phyloP scores from a whole-genome alignment of 2,329 filamentous ascomycete species.

The Byssoonygena ceratinophila region DNA sequence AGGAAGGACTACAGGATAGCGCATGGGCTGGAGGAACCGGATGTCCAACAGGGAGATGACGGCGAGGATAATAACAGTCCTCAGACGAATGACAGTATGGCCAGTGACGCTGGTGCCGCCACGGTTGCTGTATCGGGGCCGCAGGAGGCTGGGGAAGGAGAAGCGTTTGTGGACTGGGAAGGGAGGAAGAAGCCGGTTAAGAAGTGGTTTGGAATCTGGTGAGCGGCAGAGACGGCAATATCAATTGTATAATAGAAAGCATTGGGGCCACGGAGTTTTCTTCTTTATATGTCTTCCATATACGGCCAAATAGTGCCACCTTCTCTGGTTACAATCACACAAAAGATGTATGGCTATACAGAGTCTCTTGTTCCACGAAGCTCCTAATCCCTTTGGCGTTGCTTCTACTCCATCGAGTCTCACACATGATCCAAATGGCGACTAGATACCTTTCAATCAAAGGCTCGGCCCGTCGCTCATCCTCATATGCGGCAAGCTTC shows the following conservation, averaged over 20 bases:
- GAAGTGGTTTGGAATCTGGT: conserved; percentile 82
- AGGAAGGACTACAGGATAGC: conserved; percentile 73
- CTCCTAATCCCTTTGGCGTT: too few relatives aligned
- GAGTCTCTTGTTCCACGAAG: too few relatives aligned
- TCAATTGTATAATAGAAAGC: conserved; percentile 3
- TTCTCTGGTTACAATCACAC: too few relatives aligned
- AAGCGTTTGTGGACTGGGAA: conserved; percentile 27
- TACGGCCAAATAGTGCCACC: too few relatives aligned
- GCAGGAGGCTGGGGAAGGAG: conserved; percentile 21
- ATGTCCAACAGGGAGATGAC: not conserved
- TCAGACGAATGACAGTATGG: conserved; percentile 27
- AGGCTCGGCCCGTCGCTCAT: not conserved
- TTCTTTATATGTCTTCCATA: not conserved
- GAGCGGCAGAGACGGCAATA: not conserved
- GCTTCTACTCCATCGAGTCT: too few relatives aligned
- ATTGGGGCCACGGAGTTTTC: conserved; percentile 1
- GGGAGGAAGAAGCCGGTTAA: conserved; percentile 49
- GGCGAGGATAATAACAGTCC: conserved; percentile 24
- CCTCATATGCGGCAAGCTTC: not conserved
- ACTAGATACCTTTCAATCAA: not conserved
- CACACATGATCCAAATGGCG: too few relatives aligned
- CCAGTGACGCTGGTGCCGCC: conserved; percentile 21
- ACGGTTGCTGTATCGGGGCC: conserved; percentile 18
- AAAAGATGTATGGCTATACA: too few relatives aligned
- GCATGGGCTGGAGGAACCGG: conserved; percentile 60